These are phyloP conservation scores for Phytophthora podocarpi DNA, from an alignment of 352 stramenopile genomes.

Conservation along the genomic window DNA sequence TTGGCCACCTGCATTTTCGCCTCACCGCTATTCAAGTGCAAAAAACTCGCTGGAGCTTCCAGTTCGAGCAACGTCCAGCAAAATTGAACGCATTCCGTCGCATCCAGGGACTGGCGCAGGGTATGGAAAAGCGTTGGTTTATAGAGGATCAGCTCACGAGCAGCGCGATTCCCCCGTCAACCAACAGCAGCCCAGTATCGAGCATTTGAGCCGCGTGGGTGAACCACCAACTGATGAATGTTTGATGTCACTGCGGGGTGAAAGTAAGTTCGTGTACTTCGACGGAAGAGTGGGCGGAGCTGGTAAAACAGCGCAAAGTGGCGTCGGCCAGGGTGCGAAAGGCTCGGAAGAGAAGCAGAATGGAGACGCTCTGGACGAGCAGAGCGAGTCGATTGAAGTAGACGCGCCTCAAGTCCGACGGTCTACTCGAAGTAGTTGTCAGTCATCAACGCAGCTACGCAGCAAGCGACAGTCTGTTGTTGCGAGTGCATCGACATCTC, in stretches of 20 bases:
- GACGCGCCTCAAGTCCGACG: neutral
- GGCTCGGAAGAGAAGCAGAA: neutral
- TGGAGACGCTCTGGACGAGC: neutral
- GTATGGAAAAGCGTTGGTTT: neutral
- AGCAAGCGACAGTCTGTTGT: neutral
- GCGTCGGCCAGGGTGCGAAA: neutral
- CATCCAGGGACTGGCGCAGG: neutral
- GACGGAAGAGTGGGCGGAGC: slow-evolving; percentile 27
- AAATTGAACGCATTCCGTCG: neutral
- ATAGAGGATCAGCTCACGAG: too few species aligned
- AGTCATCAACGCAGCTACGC: neutral
- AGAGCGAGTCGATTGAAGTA: slow-evolving; percentile 14
- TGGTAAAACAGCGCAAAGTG: neutral
- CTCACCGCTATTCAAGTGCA: neutral
- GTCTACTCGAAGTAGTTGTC: neutral
- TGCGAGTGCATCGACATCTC: neutral
- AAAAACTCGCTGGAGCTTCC: slow-evolving; percentile 13
- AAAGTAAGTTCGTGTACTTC: slow-evolving; percentile 71
- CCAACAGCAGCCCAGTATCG: neutral
- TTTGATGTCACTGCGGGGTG: slow-evolving; percentile 42
- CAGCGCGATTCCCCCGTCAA: neutral
- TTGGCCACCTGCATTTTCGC: neutral
- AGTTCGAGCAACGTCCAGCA: neutral
- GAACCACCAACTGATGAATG: slow-evolving; percentile 5
- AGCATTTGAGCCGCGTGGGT: neutral